Base-by-base conservation (phyloP, 257 asterid species). In the Solanum tarapatanum region DNA sequence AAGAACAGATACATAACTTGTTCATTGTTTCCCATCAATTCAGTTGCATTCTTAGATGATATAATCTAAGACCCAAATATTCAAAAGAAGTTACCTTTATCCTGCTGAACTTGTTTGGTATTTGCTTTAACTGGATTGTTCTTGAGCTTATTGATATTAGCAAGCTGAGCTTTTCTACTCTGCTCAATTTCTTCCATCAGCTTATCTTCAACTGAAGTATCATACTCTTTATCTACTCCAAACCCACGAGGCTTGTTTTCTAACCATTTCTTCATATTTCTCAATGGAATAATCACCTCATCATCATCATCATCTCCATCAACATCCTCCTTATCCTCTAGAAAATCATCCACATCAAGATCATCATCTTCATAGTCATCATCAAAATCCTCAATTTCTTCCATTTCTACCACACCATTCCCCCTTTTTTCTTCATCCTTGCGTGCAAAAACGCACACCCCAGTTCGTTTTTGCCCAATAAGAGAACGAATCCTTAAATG, bases 151-250 rank as follows among this genome's bases (percentile, higher is more conserved):
- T 93, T 94, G 64, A 96, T 79, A 84, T 95, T 96, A 11, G 93
- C 95, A 88, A 97, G 90, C 94, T 95, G 99, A 55, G 98, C 99
- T 87, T 84, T 90, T 86, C 92, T 95, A 85, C 98, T 93, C 86
- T 92, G 98, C 90, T 96, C 98, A 8, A 95, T 92, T 87, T 96
- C 99, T 87, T 95, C 95, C 96, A 94, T 88, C 87, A 97, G 88
- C 92, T 94, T 92, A 90, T 97, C 99, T 93, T 97, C 99, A 89
- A 94, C 33, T 13, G 94, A 89, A 90, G 98, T 97, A 92, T 96
- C 98, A 89, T 97, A 97, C 87, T 12, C 94, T 88, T 92, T 93
- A 19, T 97, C 99, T 89, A 96, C 99, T 43, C 99, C 99, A 87
- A 97, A 97, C 12, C 99, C 99, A 89, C 92, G 87, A 58, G 99